These are phyloP conservation scores for Pleurostoma richardsiae DNA, from an alignment of 2,329 filamentous ascomycete species.

Conservation along the genomic window DNA sequence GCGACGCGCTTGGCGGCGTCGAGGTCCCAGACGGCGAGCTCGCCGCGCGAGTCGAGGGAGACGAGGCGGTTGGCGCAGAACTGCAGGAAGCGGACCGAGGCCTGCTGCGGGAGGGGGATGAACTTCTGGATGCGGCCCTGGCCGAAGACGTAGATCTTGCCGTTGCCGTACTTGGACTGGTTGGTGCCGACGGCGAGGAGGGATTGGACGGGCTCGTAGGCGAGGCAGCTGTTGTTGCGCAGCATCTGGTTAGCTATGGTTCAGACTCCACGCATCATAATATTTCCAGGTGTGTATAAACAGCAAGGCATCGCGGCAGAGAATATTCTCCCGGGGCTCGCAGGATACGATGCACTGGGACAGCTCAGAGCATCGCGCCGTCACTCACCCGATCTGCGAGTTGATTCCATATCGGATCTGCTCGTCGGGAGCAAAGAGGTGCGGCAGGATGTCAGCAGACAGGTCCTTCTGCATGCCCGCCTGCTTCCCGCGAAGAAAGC, in stretches of 20 bases:
- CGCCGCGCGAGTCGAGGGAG: slow-evolving; percentile 79
- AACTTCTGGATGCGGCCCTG: slow-evolving; percentile 73
- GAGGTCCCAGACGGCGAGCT: slow-evolving; percentile 79
- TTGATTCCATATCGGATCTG: slow-evolving; percentile 79
- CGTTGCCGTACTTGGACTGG: slow-evolving; percentile 78
- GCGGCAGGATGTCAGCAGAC: slow-evolving; percentile 72
- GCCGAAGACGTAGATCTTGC: slow-evolving; percentile 86
- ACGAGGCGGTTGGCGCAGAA: slow-evolving; percentile 85
- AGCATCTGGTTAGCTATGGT: slow-evolving; percentile 20
- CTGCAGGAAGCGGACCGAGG: slow-evolving; percentile 71
- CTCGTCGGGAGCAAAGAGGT: slow-evolving; percentile 79
- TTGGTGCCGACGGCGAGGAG: slow-evolving; percentile 88
- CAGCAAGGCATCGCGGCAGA: too few relatives aligned
- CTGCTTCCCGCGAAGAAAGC: slow-evolving; percentile 88
- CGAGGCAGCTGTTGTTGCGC: slow-evolving; percentile 60
- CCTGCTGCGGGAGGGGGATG: slow-evolving; percentile 64
- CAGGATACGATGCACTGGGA: too few relatives aligned
- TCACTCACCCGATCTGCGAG: slow-evolving; percentile 59
- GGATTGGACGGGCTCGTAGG: slow-evolving; percentile 91
- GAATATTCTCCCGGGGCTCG: too few relatives aligned
- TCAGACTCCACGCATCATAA: too few relatives aligned
- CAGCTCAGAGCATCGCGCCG: not conserved
- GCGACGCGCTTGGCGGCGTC: slow-evolving; percentile 61
- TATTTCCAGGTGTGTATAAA: too few relatives aligned
- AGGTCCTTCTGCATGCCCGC: slow-evolving; percentile 88